These are phyloP conservation scores for Phaeosphaeria sp. DNA, from an alignment of 2,329 filamentous ascomycete species.

Conservation along the genomic window DNA sequence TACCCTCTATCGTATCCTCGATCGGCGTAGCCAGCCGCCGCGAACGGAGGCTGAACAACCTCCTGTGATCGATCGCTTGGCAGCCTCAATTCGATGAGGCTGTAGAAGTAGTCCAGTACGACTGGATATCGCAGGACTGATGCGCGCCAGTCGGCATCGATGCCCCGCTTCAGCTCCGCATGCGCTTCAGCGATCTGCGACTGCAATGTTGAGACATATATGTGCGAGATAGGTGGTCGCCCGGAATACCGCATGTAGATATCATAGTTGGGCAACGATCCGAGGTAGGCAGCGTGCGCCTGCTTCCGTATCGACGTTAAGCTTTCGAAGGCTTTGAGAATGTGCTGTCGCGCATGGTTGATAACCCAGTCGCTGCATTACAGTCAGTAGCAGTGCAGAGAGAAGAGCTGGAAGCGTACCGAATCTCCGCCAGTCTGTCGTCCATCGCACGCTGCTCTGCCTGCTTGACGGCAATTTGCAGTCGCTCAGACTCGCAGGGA, in stretches of 20 bases:
- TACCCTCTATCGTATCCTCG: conserved; percentile 47
- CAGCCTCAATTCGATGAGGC: conserved; percentile 70
- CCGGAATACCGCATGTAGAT: conserved; percentile 56
- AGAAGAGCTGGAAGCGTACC: conserved; percentile 27
- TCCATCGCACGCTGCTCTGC: conserved; percentile 49
- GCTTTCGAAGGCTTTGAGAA: conserved; percentile 53
- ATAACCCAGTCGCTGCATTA: conserved; percentile 55
- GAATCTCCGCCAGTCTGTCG: conserved; percentile 41
- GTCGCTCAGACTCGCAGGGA: conserved; percentile 48
- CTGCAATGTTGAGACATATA: conserved; percentile 50
- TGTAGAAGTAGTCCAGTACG: conserved; percentile 80
- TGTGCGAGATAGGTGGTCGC: conserved; percentile 52
- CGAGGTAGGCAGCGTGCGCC: conserved; percentile 52
- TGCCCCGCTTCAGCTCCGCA: conserved; percentile 71
- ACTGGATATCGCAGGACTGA: conserved; percentile 80
- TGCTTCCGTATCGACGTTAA: conserved; percentile 50
- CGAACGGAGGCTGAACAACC: conserved; percentile 50
- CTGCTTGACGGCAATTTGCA: conserved; percentile 50
- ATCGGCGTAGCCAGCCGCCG: conserved; percentile 47
- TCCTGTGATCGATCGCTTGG: conserved; percentile 61
- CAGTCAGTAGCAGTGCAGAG: conserved; percentile 20
- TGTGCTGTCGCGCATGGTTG: conserved; percentile 53
- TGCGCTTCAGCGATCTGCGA: conserved; percentile 69
- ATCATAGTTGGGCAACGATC: conserved; percentile 55
- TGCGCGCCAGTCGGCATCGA: conserved; percentile 80